Base-by-base conservation (phyloP, 352 stramenopile species). In the Pythium rhizo-oryzae region DNA sequence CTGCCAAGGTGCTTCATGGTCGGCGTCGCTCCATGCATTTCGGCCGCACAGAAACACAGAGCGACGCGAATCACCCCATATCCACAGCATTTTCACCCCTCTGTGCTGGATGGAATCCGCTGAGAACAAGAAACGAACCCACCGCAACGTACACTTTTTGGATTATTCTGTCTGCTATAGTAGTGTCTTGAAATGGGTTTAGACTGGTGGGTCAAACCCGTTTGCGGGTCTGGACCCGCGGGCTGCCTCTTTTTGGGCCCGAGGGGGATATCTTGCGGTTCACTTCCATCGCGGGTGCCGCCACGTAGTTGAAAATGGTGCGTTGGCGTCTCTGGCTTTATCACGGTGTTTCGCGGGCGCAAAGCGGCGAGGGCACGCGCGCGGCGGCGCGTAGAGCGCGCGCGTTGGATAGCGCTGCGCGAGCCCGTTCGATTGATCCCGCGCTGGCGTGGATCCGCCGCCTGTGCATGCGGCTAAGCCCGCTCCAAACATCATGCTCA, bases 251-350 rank as follows among this genome's bases (percentile, higher is more conserved):
- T n/a, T 47, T 47, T 47, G 41, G 43, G 24, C 44, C 55, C 37
- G 25, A 66, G 64, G 64, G 64, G 64, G 64, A 65, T 70, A 70
- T 70, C 64, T 59, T 70, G 56, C 39, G 64, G 55, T 60, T 63
- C 62, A 64, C 57, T 67, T 71, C 59, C 53, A 58, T 63, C 39
- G 50, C 62, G 37, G 58, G 62, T 62, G 58, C 37, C 46, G 65
- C 56, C 65, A 72, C 66, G 66, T 72, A 72, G 65, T 62, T 72
- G 59, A 72, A 67, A 59, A 72, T 72, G 66, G 66, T 72, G 50
- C 54, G 66, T 72, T 35, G 28, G 28, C 28, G 28, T 33, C 28
- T 33, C 28, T 16, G 44, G 6, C 4, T 2, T 68, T 11, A 12
- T 28, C 51, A 46, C 25, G 12, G 5, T 13, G 8, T 15, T 28